Evolutionary conservation across 2,329 filamentous ascomycete genomes (phyloP).

Genomic region (Xylaria sp.): DNA sequence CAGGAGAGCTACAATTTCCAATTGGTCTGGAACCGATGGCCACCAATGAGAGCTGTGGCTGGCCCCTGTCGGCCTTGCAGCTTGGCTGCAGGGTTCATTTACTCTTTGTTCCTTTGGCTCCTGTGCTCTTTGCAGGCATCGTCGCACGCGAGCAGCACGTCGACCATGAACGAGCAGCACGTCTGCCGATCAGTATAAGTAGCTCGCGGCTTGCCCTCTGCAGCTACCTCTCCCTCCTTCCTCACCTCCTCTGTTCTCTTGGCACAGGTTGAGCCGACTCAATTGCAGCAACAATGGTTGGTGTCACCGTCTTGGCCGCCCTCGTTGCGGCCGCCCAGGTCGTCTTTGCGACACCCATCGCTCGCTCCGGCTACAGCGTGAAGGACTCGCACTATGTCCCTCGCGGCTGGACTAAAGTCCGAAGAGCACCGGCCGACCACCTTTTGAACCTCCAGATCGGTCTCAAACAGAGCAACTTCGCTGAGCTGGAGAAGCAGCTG

Average conservation of each 20-base stretch:
- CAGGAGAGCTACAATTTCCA: slow-evolving; percentile 11
- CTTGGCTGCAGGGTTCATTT: slow-evolving; percentile 7
- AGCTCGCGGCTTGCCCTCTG: slow-evolving; percentile 22
- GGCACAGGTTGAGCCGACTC: slow-evolving; percentile 28
- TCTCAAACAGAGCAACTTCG: slow-evolving; percentile 67
- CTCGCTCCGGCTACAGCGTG: slow-evolving; percentile 51
- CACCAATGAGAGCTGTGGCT: slow-evolving; percentile 15
- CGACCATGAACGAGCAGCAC: not conserved
- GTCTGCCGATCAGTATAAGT: slow-evolving; percentile 27
- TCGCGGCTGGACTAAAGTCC: slow-evolving; percentile 60
- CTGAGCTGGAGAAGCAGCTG: slow-evolving; percentile 65
- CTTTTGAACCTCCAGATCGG: slow-evolving; percentile 67
- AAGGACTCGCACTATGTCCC: slow-evolving; percentile 68
- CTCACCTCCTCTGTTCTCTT: slow-evolving; percentile 22
- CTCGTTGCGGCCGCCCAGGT: slow-evolving; percentile 44
- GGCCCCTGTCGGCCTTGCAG: slow-evolving; percentile 18
- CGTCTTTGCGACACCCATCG: slow-evolving; percentile 43
- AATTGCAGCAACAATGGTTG: slow-evolving; percentile 42
- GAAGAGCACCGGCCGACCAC: slow-evolving; percentile 59
- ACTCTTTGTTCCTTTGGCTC: too few relatives aligned
- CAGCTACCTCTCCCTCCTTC: not conserved
- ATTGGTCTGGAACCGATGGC: slow-evolving; percentile 23
- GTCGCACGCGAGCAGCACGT: not conserved
- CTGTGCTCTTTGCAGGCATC: slow-evolving; percentile 7
- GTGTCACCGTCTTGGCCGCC: slow-evolving; percentile 41